A percentile compares a stretch with the other conserved stretches of the same genome.
These are phyloP conservation scores for Dalbergia cultrata DNA, from an alignment of 306 rosid species.

Conservation along the genomic window DNA sequence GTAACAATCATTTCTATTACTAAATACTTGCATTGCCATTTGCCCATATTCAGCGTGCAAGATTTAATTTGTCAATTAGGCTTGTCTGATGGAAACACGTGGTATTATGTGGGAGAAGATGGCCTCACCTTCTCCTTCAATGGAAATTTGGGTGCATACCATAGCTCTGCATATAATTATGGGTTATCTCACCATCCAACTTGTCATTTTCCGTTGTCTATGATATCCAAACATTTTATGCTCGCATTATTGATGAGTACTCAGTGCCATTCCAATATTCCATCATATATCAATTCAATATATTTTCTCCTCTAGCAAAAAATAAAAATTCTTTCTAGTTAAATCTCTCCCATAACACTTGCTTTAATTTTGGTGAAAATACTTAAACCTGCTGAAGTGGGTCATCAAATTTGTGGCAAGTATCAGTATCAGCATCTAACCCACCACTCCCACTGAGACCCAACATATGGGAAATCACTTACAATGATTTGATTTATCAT, in stretches of 20 bases:
- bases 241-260: neutral
- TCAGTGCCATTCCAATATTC: conserved; percentile 46
- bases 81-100: neutral
- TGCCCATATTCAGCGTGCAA: neutral
- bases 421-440: conserved; percentile 8
- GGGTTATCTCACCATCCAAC: conserved; percentile 30
- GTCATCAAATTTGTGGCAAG: conserved; percentile 39
- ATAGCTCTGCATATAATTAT: conserved; percentile 24
- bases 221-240: neutral
- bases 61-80: neutral
- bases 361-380: conserved; percentile 2
- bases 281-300: conserved; percentile 44
- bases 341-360: neutral
- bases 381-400: conserved; percentile 40
- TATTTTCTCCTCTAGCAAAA: neutral
- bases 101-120: neutral
- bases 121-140: neutral
- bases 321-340: conserved; percentile 7
- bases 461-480: conserved; percentile 9
- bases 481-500: conserved; percentile 30
- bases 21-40: neutral
- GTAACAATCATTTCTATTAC: too few relatives aligned
- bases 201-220: neutral
- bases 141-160: neutral
- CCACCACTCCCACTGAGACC: conserved; percentile 33